Conservation (phyloP, 768 basidiomycete genomes). For the Phanerodontia chrysosporium region DNA sequence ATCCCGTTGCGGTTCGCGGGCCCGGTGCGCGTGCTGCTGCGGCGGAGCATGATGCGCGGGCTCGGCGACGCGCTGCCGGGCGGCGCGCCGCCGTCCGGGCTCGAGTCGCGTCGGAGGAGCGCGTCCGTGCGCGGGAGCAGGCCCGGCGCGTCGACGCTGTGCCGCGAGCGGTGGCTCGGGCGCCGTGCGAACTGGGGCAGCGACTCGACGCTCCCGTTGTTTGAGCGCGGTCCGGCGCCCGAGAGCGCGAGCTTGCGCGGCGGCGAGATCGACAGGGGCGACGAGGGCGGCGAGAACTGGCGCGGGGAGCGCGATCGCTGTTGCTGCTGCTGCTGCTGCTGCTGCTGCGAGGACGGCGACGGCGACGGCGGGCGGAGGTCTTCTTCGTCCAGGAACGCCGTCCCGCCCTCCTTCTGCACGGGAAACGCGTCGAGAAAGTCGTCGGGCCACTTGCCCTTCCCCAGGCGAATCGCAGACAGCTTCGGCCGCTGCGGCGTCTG, state of each 20-base stretch:
- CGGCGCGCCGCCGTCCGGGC: conserved; percentile 42
- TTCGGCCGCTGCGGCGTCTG: conserved; percentile 18
- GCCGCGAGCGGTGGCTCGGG: conserved; percentile 60
- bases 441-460: conserved; percentile 82
- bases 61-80: conserved; percentile 30
- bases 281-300: neutral
- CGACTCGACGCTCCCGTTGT: conserved; percentile 36
- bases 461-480: conserved; percentile 45
- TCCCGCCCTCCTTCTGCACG: conserved; percentile 6
- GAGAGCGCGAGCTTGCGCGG: conserved; percentile 37
- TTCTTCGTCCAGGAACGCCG: conserved; percentile 20
- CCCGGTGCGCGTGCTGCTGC: conserved; percentile 50
- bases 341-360: neutral
- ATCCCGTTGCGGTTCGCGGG: conserved; percentile 38
- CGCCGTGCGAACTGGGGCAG: conserved; percentile 48
- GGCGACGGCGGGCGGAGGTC: conserved; percentile 14
- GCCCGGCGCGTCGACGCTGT: conserved; percentile 51
- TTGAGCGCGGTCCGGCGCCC: conserved; percentile 32
- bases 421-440: conserved; percentile 67
- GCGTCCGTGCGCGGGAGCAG: conserved; percentile 31
- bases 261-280: conserved; percentile 38
- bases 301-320: conserved; percentile 22
- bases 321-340: too few relatives aligned
- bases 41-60: conserved; percentile 48
- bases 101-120: conserved; percentile 43